Evolutionary conservation across 2,329 filamentous ascomycete genomes (phyloP).

Genomic region (Juglanconis juglandina): DNA sequence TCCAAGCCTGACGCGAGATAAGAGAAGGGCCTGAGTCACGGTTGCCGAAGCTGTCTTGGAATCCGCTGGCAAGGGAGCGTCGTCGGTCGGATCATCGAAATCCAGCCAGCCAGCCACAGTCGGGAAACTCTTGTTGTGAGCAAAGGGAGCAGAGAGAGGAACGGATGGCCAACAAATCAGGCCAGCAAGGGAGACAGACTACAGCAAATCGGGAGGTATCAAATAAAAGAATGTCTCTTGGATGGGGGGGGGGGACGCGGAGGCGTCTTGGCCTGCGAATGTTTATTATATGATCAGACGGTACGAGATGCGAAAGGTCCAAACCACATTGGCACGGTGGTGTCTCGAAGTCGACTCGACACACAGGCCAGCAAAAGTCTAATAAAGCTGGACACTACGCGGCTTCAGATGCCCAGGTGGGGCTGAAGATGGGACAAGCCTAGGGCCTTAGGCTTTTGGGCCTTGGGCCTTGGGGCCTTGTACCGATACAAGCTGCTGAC

Average conservation of each 20-base stretch:
- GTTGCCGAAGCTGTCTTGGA: background rate
- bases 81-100: background rate
- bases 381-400: background rate
- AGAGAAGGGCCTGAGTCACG: background rate
- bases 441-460: background rate
- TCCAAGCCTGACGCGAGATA: background rate
- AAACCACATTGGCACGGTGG: background rate
- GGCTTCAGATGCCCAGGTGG: background rate
- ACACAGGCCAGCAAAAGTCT: conserved; percentile 1
- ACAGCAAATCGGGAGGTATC: background rate
- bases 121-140: background rate
- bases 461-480: background rate
- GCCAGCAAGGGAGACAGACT: background rate
- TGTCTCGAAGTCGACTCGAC: conserved; percentile 1
- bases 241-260: background rate
- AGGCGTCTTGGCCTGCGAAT: background rate
- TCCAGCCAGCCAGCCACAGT: background rate
- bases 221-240: background rate
- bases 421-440: background rate
- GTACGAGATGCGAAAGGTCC: background rate
- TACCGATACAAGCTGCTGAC: background rate
- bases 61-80: conserved; percentile 3
- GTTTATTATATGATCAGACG: background rate
- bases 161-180: background rate
- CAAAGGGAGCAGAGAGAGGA: background rate